These are phyloP conservation scores for Penicillium subrubescens DNA, from an alignment of 495 filamentous ascomycete species.

Conservation along the genomic window DNA sequence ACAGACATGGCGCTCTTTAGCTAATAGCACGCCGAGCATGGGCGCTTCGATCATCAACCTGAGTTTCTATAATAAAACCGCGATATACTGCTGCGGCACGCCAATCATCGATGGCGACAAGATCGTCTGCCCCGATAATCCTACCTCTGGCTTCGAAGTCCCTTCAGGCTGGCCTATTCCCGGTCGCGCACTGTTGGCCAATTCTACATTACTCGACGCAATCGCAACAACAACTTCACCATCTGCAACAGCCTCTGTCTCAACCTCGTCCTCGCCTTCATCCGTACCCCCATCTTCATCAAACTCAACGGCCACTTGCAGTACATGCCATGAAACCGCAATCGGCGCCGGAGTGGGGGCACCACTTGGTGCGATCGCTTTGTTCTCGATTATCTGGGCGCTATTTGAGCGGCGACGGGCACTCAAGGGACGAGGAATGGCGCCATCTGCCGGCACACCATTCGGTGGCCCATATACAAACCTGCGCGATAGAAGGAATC, in stretches of 20 bases:
- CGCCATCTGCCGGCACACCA: not conserved
- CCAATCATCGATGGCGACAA: not conserved
- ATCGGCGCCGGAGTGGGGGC: not conserved
- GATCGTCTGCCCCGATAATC: conserved; percentile 5
- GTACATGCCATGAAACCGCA: not conserved
- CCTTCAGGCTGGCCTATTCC: not conserved
- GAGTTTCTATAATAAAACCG: not conserved
- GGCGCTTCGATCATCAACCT: conserved; percentile 8
- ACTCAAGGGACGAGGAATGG: not conserved
- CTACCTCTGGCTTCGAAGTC: conserved; percentile 1
- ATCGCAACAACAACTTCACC: not conserved
- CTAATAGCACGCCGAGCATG: not conserved
- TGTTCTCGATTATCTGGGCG: not conserved
- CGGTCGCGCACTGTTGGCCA: not conserved
- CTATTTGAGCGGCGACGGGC: not conserved
- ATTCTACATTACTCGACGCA: conserved; percentile 1
- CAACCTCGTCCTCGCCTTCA: not conserved
- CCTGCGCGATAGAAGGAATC: not conserved
- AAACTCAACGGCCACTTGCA: not conserved
- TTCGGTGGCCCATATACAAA: not conserved
- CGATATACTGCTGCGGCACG: conserved; percentile 5
- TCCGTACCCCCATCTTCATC: not conserved
- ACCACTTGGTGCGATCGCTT: not conserved
- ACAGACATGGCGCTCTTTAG: not conserved
- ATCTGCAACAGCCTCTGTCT: not conserved